Evolutionary conservation across 345 rosid species (phyloP), one percentile per base, ranked within the genome.

Genomic region (Euphorbia tirucalli): DNA sequence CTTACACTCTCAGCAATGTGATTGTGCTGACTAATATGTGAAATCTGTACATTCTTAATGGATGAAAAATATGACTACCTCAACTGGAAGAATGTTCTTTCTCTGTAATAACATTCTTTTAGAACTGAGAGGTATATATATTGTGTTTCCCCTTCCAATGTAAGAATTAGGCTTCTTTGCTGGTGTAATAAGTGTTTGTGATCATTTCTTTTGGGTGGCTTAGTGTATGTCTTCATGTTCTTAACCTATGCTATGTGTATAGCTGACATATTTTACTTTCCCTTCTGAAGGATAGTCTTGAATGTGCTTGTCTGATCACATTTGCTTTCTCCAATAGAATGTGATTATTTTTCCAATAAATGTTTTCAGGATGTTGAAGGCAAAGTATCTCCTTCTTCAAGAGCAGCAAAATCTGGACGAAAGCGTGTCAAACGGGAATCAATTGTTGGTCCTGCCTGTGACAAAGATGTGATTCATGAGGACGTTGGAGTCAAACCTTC

Each of bases 401-500:
- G 56, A 71, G 62, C 49, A 65, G 69, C 73, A 71, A 88, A 76
- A 68, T 50, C 86, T 66, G 66, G 90, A 66, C 67, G 85, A 77
- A 95, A 95, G 79, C 90, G 90, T 69, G 81, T 83, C 61, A 87
- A 87, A 73, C 80, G 55, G 72, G 91, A 89, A 76, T 71, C 82
- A 75, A 84, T 90, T 63, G 83, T 90, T 39, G 99, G 97, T 73
- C 93, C 93, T 84, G 99, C 90, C 66, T 68, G 80, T 68, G 85
- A 89, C 72, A 92, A 90, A 84, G 88, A 77, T 60, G 93, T 90
- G 62, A 74, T 80, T 63, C 93, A 83, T 80, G 97, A 92, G 83
- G 84, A 91, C 41, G 94, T 89, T 78, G 98, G 98, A 68, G 77
- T 92, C 85, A 92, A 90, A 82, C 89, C 86, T 64, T 88, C 91